These are phyloP conservation scores for Populus ilicifolia DNA, from an alignment of 345 rosid species.

Conservation along the genomic window DNA sequence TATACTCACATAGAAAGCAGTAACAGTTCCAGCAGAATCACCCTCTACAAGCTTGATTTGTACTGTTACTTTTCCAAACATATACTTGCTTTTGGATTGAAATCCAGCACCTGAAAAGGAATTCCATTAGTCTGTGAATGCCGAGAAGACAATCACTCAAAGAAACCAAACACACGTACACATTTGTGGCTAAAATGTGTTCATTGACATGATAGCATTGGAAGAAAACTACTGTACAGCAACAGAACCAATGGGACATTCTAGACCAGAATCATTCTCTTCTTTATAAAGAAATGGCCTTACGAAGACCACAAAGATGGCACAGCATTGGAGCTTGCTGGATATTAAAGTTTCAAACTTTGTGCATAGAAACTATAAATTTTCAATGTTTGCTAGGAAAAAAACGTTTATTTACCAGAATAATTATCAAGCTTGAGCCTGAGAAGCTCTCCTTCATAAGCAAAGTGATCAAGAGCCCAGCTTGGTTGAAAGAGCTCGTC, in stretches of 20 bases:
- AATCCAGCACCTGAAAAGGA: constrained; percentile 81
- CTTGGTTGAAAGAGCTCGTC: constrained; percentile 75
- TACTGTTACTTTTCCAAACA: constrained; percentile 82
- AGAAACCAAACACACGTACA: background rate
- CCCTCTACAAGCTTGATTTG: constrained; percentile 98
- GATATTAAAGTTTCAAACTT: background rate
- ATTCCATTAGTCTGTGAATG: background rate
- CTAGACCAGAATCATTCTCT: background rate
- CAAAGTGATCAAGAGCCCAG: constrained; percentile 84
- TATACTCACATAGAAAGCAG: constrained; percentile 84
- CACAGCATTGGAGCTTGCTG: background rate
- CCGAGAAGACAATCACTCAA: background rate
- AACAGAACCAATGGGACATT: background rate
- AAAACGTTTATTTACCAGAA: constrained; percentile 56
- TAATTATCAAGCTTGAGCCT: constrained; percentile 80
- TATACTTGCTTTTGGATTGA: constrained; percentile 75
- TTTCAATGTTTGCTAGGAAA: background rate
- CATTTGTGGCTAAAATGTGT: background rate
- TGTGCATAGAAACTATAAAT: background rate
- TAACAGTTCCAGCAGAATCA: constrained; percentile 98
- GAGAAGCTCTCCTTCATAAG: constrained; percentile 75
- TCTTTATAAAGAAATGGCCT: background rate
- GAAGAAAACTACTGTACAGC: background rate
- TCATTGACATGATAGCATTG: background rate
- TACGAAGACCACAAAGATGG: background rate